These are phyloP conservation scores for Eucalyptus tenuipes DNA, from an alignment of 345 rosid species.

Conservation along the genomic window DNA sequence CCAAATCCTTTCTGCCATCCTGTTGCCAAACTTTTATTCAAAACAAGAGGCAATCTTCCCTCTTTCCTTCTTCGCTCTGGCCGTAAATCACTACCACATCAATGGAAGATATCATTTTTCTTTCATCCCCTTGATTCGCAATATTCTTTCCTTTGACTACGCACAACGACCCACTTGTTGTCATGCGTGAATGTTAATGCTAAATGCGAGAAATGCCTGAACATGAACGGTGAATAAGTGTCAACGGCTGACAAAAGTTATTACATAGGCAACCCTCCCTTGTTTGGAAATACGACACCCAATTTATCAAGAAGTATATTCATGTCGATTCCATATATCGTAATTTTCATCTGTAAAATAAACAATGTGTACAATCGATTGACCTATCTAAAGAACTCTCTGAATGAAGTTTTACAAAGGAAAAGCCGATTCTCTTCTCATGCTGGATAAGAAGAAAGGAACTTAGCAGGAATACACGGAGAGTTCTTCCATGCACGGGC, in stretches of 20 bases:
- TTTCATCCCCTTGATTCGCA: neutral
- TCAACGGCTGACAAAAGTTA: neutral
- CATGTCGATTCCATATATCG: neutral
- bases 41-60: neutral
- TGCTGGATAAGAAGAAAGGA: constrained; percentile 24
- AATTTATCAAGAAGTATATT: neutral
- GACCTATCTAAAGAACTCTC: neutral
- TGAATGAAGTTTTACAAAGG: neutral
- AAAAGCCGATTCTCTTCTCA: neutral
- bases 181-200: neutral
- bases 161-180: neutral
- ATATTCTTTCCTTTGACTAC: neutral
- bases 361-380: neutral
- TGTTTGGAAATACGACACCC: neutral
- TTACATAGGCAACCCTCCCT: neutral
- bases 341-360: neutral
- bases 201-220: neutral
- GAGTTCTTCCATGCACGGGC: constrained; percentile 56
- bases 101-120: neutral
- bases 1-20: neutral
- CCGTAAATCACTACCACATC: neutral
- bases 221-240: neutral
- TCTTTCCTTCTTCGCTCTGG: neutral
- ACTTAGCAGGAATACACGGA: constrained; percentile 32
- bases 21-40: neutral